Conservation (phyloP, 441 rosid genomes). For the Erysimum cheiri region DNA sequence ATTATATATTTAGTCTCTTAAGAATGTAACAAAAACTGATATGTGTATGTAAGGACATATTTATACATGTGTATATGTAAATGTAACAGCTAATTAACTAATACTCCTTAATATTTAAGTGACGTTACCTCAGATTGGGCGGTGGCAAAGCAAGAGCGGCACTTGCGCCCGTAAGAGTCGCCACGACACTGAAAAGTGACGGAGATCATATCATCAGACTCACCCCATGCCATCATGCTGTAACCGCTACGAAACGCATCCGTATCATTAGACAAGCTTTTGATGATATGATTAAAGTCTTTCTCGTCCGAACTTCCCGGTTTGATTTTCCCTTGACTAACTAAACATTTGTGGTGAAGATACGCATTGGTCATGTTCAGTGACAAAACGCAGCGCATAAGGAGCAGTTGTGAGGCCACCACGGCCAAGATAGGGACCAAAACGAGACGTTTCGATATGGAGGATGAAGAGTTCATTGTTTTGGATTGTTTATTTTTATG, state of each 20-base stretch:
- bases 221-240: neutral
- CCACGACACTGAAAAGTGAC: neutral
- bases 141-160: neutral
- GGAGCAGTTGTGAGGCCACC: neutral
- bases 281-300: neutral
- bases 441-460: neutral
- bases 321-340: slow-evolving; percentile 50
- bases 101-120: too few relatives aligned
- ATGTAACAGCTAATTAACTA: neutral
- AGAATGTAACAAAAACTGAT: too few relatives aligned
- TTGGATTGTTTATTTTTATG: neutral
- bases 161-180: neutral
- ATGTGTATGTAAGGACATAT: too few relatives aligned
- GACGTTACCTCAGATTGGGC: neutral
- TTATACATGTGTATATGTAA: neutral
- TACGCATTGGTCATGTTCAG: neutral
- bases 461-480: slow-evolving; percentile 9
- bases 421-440: neutral
- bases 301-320: slow-evolving; percentile 12
- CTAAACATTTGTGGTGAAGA: slow-evolving; percentile 55
- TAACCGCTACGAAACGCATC: neutral
- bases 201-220: neutral
- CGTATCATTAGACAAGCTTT: neutral
- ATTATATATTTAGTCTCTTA: neutral
- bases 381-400: neutral